Evolutionary conservation across 2,329 filamentous ascomycete species (phyloP).

Genomic region (Cercospora brassicicola): DNA sequence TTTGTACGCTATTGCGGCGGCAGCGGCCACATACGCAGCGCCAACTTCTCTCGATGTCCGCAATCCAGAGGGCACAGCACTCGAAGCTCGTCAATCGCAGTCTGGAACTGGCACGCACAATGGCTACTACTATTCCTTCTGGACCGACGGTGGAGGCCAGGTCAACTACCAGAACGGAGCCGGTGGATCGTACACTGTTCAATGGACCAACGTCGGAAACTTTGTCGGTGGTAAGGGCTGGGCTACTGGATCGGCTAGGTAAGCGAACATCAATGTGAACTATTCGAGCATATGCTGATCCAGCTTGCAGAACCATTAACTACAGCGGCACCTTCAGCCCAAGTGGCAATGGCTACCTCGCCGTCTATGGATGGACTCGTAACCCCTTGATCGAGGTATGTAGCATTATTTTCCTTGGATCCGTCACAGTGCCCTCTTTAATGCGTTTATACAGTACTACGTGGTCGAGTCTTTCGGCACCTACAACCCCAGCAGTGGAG

Average conservation of each 20-base stretch:
- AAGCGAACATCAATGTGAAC: conserved; percentile 16
- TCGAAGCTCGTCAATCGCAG: conserved; percentile 45
- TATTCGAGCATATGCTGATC: not conserved
- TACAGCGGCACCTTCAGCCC: conserved; percentile 53
- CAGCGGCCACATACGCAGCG: conserved; percentile 40
- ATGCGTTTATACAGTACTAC: conserved; percentile 18
- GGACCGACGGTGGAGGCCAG: conserved; percentile 55
- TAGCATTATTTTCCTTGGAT: not conserved
- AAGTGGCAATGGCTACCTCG: conserved; percentile 54
- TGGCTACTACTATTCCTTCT: conserved; percentile 63
- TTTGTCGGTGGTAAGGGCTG: conserved; percentile 62
- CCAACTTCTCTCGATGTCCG: conserved; percentile 34
- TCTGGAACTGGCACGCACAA: conserved; percentile 54
- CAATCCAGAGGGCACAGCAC: conserved; percentile 32
- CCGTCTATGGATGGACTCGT: conserved; percentile 60
- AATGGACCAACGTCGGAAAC: conserved; percentile 53
- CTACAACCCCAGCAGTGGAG: conserved; percentile 46
- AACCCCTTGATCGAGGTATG: conserved; percentile 55
- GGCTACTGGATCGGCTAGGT: conserved; percentile 55
- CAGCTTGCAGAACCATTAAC: conserved; percentile 47
- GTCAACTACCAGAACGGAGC: conserved; percentile 58
- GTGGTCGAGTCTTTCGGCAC: conserved; percentile 56
- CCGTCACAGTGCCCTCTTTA: not conserved
- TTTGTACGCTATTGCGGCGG: conserved; percentile 41
- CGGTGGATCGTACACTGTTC: conserved; percentile 50